Evolutionary conservation across 768 basidiomycete genomes (phyloP), one percentile per base, ranked within the genome.

Genomic region (Cystofilobasidium ferigula): DNA sequence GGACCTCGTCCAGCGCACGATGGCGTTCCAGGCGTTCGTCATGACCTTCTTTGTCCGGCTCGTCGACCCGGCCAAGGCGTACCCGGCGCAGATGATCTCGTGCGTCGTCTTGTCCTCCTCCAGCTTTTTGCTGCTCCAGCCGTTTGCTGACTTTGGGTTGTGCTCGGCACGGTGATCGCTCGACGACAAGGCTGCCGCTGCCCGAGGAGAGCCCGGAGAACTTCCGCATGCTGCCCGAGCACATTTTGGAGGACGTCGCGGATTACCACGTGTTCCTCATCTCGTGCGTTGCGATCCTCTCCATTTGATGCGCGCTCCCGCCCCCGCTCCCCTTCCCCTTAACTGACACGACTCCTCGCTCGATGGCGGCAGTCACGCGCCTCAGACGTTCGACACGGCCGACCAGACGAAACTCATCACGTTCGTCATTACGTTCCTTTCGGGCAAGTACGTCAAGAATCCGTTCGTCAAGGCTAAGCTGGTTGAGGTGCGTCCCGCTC

Each of bases 391-490:
- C 59, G 87, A 90, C 66, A 77, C 88, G 57, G 80, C 86, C 0
- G 91, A 92, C 53, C 93, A 89, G 78, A 83, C 84, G 14, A 91
- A 92, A 70, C 78, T 98, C 18, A 78, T 98, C 71, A 83, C 85
- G 0, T 98, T 97, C 77, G 82, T 85, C 24, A 78, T 99, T 70
- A 91, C 89, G 2, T 97, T 97, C 81, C 78, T 99, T 68, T 91
- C 89, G 42, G 94, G 93, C 0, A 91, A 89, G 83, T 98, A 92
- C 75, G 93, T 99, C 81, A 95, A 95, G 79, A 99, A 98, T 71
- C 95, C 95, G 0, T 97, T 94, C 80, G 75, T 99, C 71, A 97
- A 97, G 77, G 84, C 90, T 24, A 94, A 97, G 77, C 87, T 98
- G 68, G 91, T 97, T 70, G 89, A 95, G 74, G 90, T 91, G 69